Percentiles rank a stretch among this genome's conserved stretches.
Conservation (phyloP, 306 rosid genomes). For the apple (Malus domestica) region DNA sequence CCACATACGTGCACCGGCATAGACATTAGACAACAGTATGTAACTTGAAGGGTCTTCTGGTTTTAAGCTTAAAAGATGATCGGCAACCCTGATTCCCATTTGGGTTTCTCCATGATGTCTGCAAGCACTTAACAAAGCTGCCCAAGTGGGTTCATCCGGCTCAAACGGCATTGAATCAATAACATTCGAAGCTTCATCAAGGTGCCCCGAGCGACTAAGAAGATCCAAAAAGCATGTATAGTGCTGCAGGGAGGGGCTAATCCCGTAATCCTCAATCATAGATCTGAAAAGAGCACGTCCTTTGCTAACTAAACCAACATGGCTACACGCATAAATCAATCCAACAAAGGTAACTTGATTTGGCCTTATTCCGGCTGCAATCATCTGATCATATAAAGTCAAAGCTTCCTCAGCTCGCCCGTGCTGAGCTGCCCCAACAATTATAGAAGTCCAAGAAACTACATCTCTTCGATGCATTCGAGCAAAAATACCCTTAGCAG, state of each 20-base stretch:
- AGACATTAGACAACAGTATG: conserved; percentile 61
- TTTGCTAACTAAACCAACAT: conserved; percentile 58
- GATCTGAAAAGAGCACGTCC: conserved; percentile 63
- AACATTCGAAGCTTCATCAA: conserved; percentile 69
- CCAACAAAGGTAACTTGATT: conserved; percentile 90
- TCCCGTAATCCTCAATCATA: conserved; percentile 51
- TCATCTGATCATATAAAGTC: conserved; percentile 59
- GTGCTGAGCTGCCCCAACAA: conserved; percentile 76
- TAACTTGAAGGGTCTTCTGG: conserved; percentile 66
- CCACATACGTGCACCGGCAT: conserved; percentile 68
- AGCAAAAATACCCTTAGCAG: conserved; percentile 53
- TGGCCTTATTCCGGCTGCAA: conserved; percentile 49
- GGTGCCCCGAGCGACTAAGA: conserved; percentile 81
- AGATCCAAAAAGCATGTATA: conserved; percentile 84
- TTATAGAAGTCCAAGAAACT: conserved; percentile 89
- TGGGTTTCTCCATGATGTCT: conserved; percentile 49
- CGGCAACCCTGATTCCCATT: conserved; percentile 66
- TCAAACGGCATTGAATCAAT: conserved; percentile 49
- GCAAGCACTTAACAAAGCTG: conserved; percentile 74
- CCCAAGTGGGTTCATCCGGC: conserved; percentile 93
- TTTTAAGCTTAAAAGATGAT: conserved; percentile 40
- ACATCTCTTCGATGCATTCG: conserved; percentile 55
- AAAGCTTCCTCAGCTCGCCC: conserved; percentile 72
- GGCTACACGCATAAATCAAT: conserved; percentile 79
- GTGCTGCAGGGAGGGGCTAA: conserved; percentile 73